Percentiles rank a stretch among this genome's conserved stretches.
These are phyloP conservation scores for Aspergillus saccharolyticus DNA, from an alignment of 495 filamentous ascomycete genomes.

Conservation along the genomic window DNA sequence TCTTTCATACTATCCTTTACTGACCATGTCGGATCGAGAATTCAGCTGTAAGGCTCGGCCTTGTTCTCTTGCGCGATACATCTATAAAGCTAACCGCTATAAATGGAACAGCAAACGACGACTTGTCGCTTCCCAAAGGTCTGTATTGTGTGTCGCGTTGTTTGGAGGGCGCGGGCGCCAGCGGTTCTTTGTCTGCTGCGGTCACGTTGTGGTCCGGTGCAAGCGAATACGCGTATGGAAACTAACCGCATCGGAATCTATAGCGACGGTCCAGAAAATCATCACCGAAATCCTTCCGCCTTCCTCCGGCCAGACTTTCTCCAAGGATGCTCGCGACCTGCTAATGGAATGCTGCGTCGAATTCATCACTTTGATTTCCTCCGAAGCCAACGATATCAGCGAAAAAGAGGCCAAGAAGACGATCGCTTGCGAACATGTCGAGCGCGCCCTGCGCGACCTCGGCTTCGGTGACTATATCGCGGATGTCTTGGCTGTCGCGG, in stretches of 20 bases:
- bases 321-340: slow-evolving; percentile 88
- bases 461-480: slow-evolving; percentile 88
- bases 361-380: slow-evolving; percentile 96
- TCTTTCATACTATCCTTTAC: not conserved
- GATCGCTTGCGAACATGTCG: slow-evolving; percentile 93
- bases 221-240: slow-evolving; percentile 5
- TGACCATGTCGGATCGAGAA: slow-evolving; percentile 84
- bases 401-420: slow-evolving; percentile 99
- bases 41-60: slow-evolving; percentile 59
- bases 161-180: not conserved
- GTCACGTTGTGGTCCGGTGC: not conserved
- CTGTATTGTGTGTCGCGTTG: slow-evolving; percentile 17
- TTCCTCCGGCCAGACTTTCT: slow-evolving; percentile 66
- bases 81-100: slow-evolving; percentile 19
- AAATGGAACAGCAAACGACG: slow-evolving; percentile 64
- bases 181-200: not conserved
- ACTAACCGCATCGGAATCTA: slow-evolving; percentile 1
- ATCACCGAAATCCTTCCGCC: slow-evolving; percentile 85
- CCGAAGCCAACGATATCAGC: slow-evolving; percentile 95
- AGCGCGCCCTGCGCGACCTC: slow-evolving; percentile 81
- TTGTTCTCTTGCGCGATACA: slow-evolving; percentile 17
- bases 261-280: slow-evolving; percentile 97
- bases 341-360: slow-evolving; percentile 99
- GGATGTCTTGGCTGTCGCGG: slow-evolving; percentile 79
- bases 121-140: slow-evolving; percentile 94